Evolutionary conservation across 2,329 filamentous ascomycete species (phyloP), one percentile per base, ranked within the genome.

Genomic region (Fusarium protoensiforme): DNA sequence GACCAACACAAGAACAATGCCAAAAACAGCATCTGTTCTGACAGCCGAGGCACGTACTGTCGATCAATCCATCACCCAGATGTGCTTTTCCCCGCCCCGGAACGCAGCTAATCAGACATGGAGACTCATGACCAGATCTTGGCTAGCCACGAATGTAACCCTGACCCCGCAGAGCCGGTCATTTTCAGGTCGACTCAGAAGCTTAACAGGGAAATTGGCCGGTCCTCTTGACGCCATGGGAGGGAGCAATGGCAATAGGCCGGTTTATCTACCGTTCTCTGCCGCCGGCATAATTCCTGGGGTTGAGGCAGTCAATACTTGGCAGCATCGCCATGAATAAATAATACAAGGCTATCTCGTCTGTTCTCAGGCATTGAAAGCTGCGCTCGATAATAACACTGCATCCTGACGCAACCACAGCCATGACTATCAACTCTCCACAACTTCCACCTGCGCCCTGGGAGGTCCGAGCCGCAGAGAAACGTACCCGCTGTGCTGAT

Each of bases 381-480:
- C 13, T 6, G 9, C 5, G 18, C 36, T 39, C 18, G 2, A 39
- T 11, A 46, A 46, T 3, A 16, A 24, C 22, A 46, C 14, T 24
- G 14, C 14, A 2, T 43, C 22, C 18, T 7, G 16, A 46, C 41
- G 2, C 22, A 16, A 46, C 14, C 8, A 18, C 14, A 46, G 14
- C 14, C 22, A 46, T 46, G 41, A 24, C 41, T 24, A 10, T 24
- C 4, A 16, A 46, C 41, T 3, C 41, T 8, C 20, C 22, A 24
- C 41, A 22, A 11, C 10, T 20, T 20, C n/a, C 20, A 22, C 11
- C 20, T 7, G 7, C 41, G 2, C 4, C 41, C 1, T 66, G 64
- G 64, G 64, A 66, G 27, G 4, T 13, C 2, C 35, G n/a, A n/a
- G 65, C 51, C 5, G 67, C 62, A 2, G 57, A 60, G 4, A 69